These are phyloP conservation scores for Beauveria caledonica DNA, from an alignment of 2,329 filamentous ascomycete genomes.

Conservation along the genomic window DNA sequence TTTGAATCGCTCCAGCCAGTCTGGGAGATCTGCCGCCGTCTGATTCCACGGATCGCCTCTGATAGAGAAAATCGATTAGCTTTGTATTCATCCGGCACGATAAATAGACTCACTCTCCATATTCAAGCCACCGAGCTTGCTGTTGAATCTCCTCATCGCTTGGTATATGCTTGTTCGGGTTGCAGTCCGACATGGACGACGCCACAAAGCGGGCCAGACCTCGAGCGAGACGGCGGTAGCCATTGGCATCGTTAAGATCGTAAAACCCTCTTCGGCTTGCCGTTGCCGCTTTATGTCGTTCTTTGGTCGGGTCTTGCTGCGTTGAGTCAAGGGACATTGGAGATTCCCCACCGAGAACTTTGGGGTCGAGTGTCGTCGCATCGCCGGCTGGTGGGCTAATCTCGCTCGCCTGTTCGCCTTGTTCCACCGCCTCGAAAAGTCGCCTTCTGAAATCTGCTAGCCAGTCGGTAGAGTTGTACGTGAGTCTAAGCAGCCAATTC, in stretches of 20 bases:
- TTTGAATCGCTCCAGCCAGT: constrained; percentile 58
- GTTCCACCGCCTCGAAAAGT: constrained; percentile 21
- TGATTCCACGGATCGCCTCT: constrained; percentile 56
- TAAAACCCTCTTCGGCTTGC: constrained; percentile 47
- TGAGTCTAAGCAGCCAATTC: constrained; percentile 48
- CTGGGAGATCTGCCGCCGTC: constrained; percentile 53
- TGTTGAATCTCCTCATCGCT: constrained; percentile 53
- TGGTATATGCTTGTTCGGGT: constrained; percentile 50
- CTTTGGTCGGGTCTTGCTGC: constrained; percentile 48
- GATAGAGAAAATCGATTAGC: not conserved
- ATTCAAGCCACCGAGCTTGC: constrained; percentile 54
- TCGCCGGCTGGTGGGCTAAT: not conserved
- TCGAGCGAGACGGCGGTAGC: constrained; percentile 47
- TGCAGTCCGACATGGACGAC: constrained; percentile 48
- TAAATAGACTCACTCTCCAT: constrained; percentile 44
- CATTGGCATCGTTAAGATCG: constrained; percentile 52
- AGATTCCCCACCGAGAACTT: not conserved
- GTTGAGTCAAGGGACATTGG: constrained; percentile 11
- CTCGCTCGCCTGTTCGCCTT: not conserved
- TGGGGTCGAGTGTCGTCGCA: not conserved
- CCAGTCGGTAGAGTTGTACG: constrained; percentile 43
- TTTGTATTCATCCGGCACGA: constrained; percentile 13
- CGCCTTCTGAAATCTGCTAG: constrained; percentile 47
- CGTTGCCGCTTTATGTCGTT: constrained; percentile 45
- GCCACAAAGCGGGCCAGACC: constrained; percentile 46